A percentile compares a stretch with the other conserved stretches of the same genome.
These are phyloP conservation scores for Sporobolus alterniflorus DNA, from an alignment of 202 grass and related monocot species.

Conservation along the genomic window DNA sequence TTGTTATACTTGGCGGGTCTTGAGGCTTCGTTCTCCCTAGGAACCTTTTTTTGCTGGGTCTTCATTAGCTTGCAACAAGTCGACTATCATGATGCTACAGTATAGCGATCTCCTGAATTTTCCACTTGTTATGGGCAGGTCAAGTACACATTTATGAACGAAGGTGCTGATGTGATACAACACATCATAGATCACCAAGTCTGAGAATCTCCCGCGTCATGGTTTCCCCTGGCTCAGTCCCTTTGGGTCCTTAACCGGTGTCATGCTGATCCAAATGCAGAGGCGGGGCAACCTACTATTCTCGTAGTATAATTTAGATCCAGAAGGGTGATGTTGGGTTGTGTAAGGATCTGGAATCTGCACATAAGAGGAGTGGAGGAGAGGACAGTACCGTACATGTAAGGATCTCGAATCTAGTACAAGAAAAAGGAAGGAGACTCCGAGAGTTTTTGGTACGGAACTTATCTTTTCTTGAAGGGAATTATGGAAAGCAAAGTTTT, in stretches of 20 bases:
- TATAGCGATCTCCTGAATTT: background rate
- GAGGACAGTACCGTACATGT: background rate
- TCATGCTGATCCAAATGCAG: background rate
- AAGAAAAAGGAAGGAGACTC: no score
- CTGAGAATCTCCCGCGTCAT: background rate
- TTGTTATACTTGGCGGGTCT: no score
- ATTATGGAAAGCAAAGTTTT: no score
- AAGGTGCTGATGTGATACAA: conserved; percentile 79
- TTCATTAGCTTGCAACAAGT: background rate
- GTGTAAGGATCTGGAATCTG: background rate
- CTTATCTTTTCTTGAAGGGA: no score
- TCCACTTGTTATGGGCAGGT: conserved; percentile 40
- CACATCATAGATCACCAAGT: conserved; percentile 78
- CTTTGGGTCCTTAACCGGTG: background rate
- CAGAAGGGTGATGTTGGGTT: background rate
- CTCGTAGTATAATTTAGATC: background rate
- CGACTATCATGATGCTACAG: background rate
- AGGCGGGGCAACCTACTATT: background rate
- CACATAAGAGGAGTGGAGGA: background rate
- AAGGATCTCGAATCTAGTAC: no score
- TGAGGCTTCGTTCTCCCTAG: no score
- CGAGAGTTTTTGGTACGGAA: background rate
- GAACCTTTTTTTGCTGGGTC: no score
- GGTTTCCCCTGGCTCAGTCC: no score
- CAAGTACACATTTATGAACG: conserved; percentile 76